phyloP scores from a whole-genome alignment of 2,329 filamentous ascomycete genomes.

The Monascus ruber region DNA sequence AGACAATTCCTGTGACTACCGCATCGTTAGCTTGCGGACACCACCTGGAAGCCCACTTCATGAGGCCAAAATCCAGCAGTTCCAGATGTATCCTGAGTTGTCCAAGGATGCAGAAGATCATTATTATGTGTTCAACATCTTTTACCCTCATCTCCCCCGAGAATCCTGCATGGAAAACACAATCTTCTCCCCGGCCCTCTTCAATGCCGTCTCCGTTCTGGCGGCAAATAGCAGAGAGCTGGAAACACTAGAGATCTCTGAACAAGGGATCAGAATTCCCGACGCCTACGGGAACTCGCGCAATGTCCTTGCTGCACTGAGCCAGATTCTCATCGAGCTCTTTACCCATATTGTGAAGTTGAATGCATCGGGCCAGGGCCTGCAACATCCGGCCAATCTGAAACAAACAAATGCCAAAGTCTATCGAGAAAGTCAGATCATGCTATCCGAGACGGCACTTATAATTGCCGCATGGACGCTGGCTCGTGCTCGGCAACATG shows the following conservation, averaged over 20 bases:
- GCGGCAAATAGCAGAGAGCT: conserved; percentile 32
- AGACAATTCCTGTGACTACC: conserved; percentile 34
- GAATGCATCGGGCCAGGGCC: conserved; percentile 14
- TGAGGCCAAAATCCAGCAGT: conserved; percentile 22
- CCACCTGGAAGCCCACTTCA: conserved; percentile 28
- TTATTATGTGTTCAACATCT: conserved; percentile 36
- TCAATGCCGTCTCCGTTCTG: conserved; percentile 31
- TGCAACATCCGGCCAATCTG: conserved; percentile 21
- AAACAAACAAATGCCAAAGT: conserved; percentile 31
- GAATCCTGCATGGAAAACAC: conserved; percentile 26
- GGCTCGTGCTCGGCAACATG: conserved; percentile 19
- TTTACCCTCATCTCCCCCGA: conserved; percentile 28
- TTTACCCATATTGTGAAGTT: conserved; percentile 27
- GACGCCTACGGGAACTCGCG: conserved; percentile 25
- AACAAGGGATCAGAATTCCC: conserved; percentile 19
- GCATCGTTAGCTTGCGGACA: conserved; percentile 28
- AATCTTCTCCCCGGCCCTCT: conserved; percentile 32
- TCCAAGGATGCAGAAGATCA: conserved; percentile 21
- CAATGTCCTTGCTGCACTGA: conserved; percentile 26
- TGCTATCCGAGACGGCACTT: conserved; percentile 28
- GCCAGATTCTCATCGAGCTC: conserved; percentile 32
- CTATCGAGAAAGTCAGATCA: conserved; percentile 32
- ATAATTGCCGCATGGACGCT: conserved; percentile 30
- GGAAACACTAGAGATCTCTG: conserved; percentile 21
- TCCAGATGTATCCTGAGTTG: conserved; percentile 21